Evolutionary conservation across 2,329 filamentous ascomycete genomes (phyloP).

Genomic region (Aspergillus sp.): DNA sequence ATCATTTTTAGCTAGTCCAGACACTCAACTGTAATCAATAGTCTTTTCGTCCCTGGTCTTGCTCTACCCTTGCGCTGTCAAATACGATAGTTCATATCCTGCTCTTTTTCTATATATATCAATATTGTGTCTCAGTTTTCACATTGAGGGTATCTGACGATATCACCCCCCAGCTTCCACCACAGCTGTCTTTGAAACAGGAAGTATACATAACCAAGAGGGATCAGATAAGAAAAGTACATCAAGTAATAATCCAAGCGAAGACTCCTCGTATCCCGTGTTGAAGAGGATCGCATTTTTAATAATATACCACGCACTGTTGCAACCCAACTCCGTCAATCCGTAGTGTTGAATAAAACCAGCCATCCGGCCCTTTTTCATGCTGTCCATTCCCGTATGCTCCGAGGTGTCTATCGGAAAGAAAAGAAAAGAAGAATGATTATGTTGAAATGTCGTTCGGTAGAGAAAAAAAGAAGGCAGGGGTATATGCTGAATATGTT

Average conservation of each 20-base stretch:
- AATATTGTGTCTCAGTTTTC: too few species aligned
- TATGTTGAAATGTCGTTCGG: constrained; percentile 12
- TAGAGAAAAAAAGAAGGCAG: constrained; percentile 16
- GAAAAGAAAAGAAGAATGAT: constrained; percentile 5
- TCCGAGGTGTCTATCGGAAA: constrained; percentile 5
- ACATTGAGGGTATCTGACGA: neutral
- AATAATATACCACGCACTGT: neutral
- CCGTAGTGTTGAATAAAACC: constrained; percentile 15
- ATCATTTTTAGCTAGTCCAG: too few species aligned
- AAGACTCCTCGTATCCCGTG: constrained; percentile 19
- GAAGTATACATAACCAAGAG: constrained; percentile 3
- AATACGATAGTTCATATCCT: neutral
- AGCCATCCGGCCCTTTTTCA: neutral
- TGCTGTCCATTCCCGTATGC: neutral
- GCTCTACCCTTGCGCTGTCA: too few species aligned
- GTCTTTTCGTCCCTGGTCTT: too few species aligned
- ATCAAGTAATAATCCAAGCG: constrained; percentile 1
- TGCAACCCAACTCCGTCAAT: constrained; percentile 18
- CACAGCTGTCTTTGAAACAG: neutral
- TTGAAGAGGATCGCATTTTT: constrained; percentile 20
- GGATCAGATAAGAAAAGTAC: constrained; percentile 4
- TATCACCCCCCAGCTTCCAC: neutral
- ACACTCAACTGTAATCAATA: too few species aligned
- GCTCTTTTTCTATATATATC: too few species aligned
- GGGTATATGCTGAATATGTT: constrained; percentile 33